Conservation (phyloP, 2,329 filamentous ascomycete genomes). For the Periconia macrospinosa region DNA sequence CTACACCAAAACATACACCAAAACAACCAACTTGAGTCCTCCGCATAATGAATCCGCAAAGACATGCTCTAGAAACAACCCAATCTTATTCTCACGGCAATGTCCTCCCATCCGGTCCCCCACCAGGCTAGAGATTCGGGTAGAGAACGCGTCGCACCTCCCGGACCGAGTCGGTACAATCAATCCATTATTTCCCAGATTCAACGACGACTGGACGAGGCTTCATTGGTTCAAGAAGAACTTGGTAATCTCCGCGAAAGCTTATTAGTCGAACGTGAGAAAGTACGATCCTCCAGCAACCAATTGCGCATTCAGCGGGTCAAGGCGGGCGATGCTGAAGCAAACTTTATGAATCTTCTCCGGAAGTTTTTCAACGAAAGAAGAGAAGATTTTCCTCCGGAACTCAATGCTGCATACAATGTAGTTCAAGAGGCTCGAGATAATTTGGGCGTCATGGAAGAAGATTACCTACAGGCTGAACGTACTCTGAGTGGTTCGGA, state of each 20-base stretch:
- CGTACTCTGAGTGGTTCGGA: conserved; percentile 15
- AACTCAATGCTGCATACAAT: conserved; percentile 10
- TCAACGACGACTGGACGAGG: conserved; percentile 1
- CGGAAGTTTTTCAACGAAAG: conserved; percentile 9
- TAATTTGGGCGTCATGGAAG: conserved; percentile 18
- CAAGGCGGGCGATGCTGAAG: conserved; percentile 13
- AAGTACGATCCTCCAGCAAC: conserved; percentile 3
- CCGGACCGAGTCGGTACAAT: neutral
- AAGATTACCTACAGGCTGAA: conserved; percentile 19
- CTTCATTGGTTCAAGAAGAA: conserved; percentile 2
- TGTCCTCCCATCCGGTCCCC: neutral
- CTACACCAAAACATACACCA: neutral
- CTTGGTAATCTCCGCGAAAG: conserved; percentile 5
- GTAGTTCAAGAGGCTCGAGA: conserved; percentile 12
- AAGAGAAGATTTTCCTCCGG: conserved; percentile 1
- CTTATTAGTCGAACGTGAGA: conserved; percentile 15
- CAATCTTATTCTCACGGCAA: neutral
- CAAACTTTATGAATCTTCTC: conserved; percentile 12
- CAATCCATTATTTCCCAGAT: neutral
- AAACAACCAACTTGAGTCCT: neutral
- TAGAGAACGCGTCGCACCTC: neutral
- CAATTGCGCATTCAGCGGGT: conserved; percentile 9
- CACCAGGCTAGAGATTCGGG: neutral
- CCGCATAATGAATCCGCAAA: neutral
- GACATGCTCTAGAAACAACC: neutral